These are phyloP conservation scores for Rhazya stricta DNA, from an alignment of 257 asterid species.

Conservation along the genomic window DNA sequence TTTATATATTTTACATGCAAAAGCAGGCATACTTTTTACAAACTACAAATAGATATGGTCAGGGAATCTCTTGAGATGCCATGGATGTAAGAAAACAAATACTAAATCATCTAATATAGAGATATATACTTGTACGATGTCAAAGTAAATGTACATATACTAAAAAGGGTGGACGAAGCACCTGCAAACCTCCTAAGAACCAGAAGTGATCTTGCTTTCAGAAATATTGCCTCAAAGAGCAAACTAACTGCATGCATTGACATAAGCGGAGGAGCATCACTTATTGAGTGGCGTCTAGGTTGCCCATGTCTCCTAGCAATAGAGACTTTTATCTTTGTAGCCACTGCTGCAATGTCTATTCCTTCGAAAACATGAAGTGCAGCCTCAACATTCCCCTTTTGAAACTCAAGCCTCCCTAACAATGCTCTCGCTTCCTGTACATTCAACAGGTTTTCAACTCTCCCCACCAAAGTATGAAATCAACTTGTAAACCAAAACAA, in stretches of 20 bases:
- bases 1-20: neutral
- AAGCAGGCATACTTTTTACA: neutral
- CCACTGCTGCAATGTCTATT: constrained; percentile 70
- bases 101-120: neutral
- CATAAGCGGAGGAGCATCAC: constrained; percentile 62
- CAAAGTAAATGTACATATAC: neutral
- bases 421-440: constrained; percentile 91
- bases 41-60: neutral
- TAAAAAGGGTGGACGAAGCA: constrained; percentile 24
- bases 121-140: neutral
- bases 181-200: constrained; percentile 81
- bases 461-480: constrained; percentile 12
- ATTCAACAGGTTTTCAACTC: constrained; percentile 8
- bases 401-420: constrained; percentile 90
- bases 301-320: constrained; percentile 52
- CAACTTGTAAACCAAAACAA: constrained; percentile 1
- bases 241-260: constrained; percentile 91
- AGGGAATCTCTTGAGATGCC: neutral
- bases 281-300: constrained; percentile 65
- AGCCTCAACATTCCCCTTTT: constrained; percentile 80
- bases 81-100: neutral
- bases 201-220: constrained; percentile 80
- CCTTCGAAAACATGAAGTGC: constrained; percentile 94
- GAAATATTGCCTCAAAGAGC: constrained; percentile 80
- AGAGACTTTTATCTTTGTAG: constrained; percentile 59